Evolutionary conservation across 192 early-diverging fungal genomes (phyloP), one percentile per base, ranked within the genome.

Genomic region (Podila clonocystis): DNA sequence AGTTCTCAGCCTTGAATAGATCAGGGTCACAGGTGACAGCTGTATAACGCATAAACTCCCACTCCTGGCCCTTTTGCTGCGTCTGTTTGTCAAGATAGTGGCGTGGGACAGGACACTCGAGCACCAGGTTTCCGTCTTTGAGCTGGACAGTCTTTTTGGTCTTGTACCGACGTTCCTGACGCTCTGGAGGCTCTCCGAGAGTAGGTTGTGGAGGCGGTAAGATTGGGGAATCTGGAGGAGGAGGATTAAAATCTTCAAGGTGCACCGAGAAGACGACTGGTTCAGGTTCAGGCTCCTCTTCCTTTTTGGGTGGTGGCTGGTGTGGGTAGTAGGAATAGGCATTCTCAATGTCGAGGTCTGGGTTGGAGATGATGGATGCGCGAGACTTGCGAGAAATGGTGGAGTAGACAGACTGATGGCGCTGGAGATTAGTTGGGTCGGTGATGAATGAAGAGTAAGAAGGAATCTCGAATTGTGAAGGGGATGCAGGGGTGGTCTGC

Each of bases 11-110:
- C 30, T 69, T 68, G 70, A 94, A 95, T 33, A 86, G 84, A 41
- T 85, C 74, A 2, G 89, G 89, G 67, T 91, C 89, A 73, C 91
- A 93, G 29, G 93, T 93, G 12, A 87, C 88, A 49, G 91, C 93
- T 11, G 93, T 91, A 66, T 94, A 94, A 11, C 92, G 82, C 89
- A 93, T 87, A 73, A 94, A 87, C 52, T 91, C 91, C 74, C 92
- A 92, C 67, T 94, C 93, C 31, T 91, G 86, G 15, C 85, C 89
- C 15, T 83, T 71, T 63, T 85, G 70, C 48, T 73, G 67, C 63
- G 82, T 73, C 63, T 89, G 78, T 49, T 76, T 58, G 70, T 72
- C 72, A 60, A 88, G 65, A 82, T 88, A 72, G 72, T 80, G 82
- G 5, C 70, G 80, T 11, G 92, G 92, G 4, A 92, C 92, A 29